Evolutionary conservation across 1,284 basidiomycete genomes (phyloP).

Genomic region (Polyporus tsugae): DNA sequence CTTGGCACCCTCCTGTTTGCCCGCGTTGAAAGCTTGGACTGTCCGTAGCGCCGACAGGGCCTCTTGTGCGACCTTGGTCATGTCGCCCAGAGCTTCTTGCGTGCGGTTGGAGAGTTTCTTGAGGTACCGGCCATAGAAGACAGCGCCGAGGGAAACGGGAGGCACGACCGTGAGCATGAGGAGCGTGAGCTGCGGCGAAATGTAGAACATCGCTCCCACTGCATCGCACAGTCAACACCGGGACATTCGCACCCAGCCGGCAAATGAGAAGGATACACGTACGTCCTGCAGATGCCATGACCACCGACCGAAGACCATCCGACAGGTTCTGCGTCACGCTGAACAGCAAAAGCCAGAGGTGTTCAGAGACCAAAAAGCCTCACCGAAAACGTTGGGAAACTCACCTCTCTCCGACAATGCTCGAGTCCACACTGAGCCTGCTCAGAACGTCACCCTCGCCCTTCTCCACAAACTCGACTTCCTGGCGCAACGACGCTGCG

Average conservation of each 20-base stretch:
- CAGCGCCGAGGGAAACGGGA: constrained; percentile 94
- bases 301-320: constrained; percentile 87
- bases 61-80: constrained; percentile 94
- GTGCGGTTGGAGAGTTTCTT: constrained; percentile 92
- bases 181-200: constrained; percentile 89
- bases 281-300: constrained; percentile 91
- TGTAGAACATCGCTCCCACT: constrained; percentile 97
- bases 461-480: constrained; percentile 92
- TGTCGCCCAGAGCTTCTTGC: constrained; percentile 93
- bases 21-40: constrained; percentile 90
- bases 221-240: not conserved
- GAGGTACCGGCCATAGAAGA: constrained; percentile 95
- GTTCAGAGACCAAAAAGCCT: constrained; percentile 1
- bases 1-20: constrained; percentile 75
- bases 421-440: constrained; percentile 91
- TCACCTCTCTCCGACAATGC: constrained; percentile 93
- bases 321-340: constrained; percentile 92
- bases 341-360: not conserved
- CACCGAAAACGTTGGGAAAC: constrained; percentile 28
- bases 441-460: constrained; percentile 96
- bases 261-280: constrained; percentile 43
- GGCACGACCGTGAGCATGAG: constrained; percentile 96
- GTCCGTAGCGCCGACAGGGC: constrained; percentile 93
- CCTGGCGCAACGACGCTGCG: constrained; percentile 83
- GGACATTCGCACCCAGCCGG: not conserved